Evolutionary conservation across 768 basidiomycete species (phyloP).

Genomic region (Kwoniella bestiolae): DNA sequence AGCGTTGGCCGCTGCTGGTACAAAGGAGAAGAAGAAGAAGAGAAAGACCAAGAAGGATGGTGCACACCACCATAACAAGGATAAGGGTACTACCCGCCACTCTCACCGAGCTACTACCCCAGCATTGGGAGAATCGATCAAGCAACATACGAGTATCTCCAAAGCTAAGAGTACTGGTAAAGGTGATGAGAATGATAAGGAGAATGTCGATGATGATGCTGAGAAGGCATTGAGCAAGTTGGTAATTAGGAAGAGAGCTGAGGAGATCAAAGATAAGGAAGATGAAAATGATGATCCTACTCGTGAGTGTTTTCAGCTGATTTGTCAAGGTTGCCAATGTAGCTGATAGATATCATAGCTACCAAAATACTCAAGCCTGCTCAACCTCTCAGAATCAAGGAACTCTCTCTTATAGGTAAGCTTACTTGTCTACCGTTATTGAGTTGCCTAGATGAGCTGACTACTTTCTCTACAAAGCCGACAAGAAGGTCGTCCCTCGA

Average conservation of each 20-base stretch:
- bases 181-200: conserved; percentile 12
- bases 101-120: conserved; percentile 27
- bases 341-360: conserved; percentile 28
- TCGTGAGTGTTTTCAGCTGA: conserved; percentile 29
- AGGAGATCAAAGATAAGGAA: conserved; percentile 13
- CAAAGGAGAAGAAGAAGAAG: conserved; percentile 30
- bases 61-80: not conserved
- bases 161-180: conserved; percentile 2
- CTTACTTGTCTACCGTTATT: too few relatives aligned
- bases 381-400: conserved; percentile 41
- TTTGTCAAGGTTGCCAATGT: too few relatives aligned
- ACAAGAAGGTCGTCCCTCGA: conserved; percentile 35
- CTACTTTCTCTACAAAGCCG: conserved; percentile 6
- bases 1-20: conserved; percentile 14
- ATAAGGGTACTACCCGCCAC: not conserved
- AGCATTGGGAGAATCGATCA: conserved; percentile 46
- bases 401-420: conserved; percentile 30
- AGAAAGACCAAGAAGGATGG: conserved; percentile 26
- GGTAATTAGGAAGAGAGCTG: conserved; percentile 31
- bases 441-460: too few relatives aligned
- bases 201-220: conserved; percentile 9
- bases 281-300: conserved; percentile 37
- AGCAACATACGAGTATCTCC: conserved; percentile 40
- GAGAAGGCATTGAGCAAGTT: conserved; percentile 21
- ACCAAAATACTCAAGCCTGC: conserved; percentile 48